Evolutionary conservation across 2,329 filamentous ascomycete genomes (phyloP).

Genomic region (Coniochaeta prunicola): DNA sequence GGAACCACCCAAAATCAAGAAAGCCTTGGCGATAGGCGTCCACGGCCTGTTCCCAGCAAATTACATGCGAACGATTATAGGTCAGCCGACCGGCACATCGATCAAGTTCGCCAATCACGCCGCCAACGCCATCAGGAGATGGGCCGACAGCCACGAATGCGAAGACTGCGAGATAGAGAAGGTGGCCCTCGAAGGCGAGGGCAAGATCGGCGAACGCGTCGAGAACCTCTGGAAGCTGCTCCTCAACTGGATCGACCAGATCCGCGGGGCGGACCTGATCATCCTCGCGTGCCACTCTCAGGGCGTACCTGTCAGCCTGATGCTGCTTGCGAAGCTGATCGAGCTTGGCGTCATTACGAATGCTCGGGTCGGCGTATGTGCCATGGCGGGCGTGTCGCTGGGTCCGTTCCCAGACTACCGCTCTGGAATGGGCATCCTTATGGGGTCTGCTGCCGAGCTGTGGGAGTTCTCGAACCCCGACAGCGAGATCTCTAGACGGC

Average conservation of each 20-base stretch:
- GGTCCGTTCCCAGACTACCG: conserved; percentile 92
- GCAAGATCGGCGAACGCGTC: conserved; percentile 81
- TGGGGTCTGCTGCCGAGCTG: conserved; percentile 84
- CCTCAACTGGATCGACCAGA: conserved; percentile 89
- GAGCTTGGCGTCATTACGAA: conserved; percentile 77
- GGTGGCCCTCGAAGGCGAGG: conserved; percentile 89
- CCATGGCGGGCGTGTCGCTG: conserved; percentile 83
- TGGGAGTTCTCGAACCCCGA: conserved; percentile 86
- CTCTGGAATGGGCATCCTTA: conserved; percentile 76
- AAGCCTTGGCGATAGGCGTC: conserved; percentile 85
- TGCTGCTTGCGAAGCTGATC: conserved; percentile 88
- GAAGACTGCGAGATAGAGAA: conserved; percentile 80
- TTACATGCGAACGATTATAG: conserved; percentile 81
- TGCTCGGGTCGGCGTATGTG: conserved; percentile 78
- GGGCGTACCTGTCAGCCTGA: conserved; percentile 87
- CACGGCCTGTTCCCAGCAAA: conserved; percentile 90
- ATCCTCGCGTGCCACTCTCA: conserved; percentile 93
- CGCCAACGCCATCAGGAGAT: conserved; percentile 74
- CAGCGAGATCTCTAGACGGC: conserved; percentile 75
- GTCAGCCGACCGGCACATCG: conserved; percentile 92
- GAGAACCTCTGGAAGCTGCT: conserved; percentile 91
- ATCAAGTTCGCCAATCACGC: conserved; percentile 86
- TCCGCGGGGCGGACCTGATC: conserved; percentile 81
- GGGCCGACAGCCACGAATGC: conserved; percentile 69
- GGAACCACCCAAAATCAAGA: conserved; percentile 66